phyloP scores from a whole-genome alignment of 2,329 filamentous ascomycete genomes.

The Ilyonectria mors-panacis region DNA sequence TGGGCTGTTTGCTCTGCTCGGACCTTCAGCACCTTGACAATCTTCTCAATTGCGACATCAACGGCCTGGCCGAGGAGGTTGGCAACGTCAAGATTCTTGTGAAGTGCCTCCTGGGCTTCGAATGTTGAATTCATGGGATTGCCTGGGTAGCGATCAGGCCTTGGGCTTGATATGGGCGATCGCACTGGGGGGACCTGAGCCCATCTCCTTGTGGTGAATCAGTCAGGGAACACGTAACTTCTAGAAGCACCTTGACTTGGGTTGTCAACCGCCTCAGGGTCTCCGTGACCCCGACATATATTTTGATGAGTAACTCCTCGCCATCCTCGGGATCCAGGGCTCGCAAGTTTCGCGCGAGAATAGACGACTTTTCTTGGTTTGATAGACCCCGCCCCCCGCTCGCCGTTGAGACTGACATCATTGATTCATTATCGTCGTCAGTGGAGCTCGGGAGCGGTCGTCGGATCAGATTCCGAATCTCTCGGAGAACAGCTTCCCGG shows the following conservation, averaged over 20 bases:
- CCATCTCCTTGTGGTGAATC: slow-evolving; percentile 57
- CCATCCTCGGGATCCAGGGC: slow-evolving; percentile 87
- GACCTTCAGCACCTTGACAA: slow-evolving; percentile 82
- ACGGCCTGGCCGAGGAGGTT: slow-evolving; percentile 85
- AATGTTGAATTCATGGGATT: slow-evolving; percentile 50
- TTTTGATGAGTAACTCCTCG: slow-evolving; percentile 83
- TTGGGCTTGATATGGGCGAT: slow-evolving; percentile 69
- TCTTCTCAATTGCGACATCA: slow-evolving; percentile 84
- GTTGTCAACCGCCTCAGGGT: slow-evolving; percentile 87
- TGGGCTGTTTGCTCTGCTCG: slow-evolving; percentile 80
- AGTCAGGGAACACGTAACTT: slow-evolving; percentile 85
- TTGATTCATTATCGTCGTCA: slow-evolving; percentile 93
- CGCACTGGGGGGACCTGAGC: slow-evolving; percentile 62
- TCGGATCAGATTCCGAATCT: slow-evolving; percentile 88
- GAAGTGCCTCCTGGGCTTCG: slow-evolving; percentile 80
- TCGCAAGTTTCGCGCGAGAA: slow-evolving; percentile 89
- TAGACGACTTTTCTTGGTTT: slow-evolving; percentile 90
- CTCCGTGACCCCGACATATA: slow-evolving; percentile 92
- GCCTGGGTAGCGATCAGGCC: slow-evolving; percentile 50
- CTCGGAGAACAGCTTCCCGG: slow-evolving; percentile 85
- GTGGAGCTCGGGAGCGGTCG: slow-evolving; percentile 90
- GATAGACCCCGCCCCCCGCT: slow-evolving; percentile 77
- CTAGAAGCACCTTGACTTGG: slow-evolving; percentile 94
- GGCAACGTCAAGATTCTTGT: slow-evolving; percentile 82
- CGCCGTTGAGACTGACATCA: slow-evolving; percentile 86